Evolutionary conservation across 257 asterid species (phyloP), one percentile per base, ranked within the genome.

Genomic region (Solanum tacnaense): DNA sequence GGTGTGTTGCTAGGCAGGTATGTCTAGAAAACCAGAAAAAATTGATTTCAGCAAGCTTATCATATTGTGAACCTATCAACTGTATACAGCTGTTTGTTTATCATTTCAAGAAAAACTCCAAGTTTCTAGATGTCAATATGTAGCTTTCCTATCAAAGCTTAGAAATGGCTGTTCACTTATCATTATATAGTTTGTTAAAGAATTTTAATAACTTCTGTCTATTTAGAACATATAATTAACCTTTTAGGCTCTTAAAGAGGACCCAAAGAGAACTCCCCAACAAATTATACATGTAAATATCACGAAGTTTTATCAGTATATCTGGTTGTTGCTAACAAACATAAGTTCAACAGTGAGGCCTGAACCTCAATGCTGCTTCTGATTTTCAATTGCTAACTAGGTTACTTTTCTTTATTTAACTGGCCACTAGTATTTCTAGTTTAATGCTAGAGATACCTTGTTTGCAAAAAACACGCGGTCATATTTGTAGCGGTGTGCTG

Each of bases 401-500:
- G 7, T 23, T 34, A 16, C n/a, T 13, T n/a, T 21, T 36, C 8
- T 56, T 5, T 5, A 65, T 44, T 32, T 79, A 7, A 49, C 23
- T 65, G 13, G 31, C 70, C 49, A 49, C 46, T 82, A 29, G 7
- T 3, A n/a, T 34, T 32, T 35, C 68, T 39, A 25, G 6, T 38
- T 16, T 32, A 60, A 65, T 72, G 83, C n/a, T 75, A 36, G 82
- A 85, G 39, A 25, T 91, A 96, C 99, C 98, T 94, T 89, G 92
- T 94, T 96, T 23, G 93, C 52, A 84, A 96, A 96, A 92, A 96
- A 95, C 27, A 96, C 88, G 9, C 99, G 98, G 29, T 93, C 92
- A 9, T 92, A 88, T 36, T 91, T 89, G 89, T 94, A 96, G 4
- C 94, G 95, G 27, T 88, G 92, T 1, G 87, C 83, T 5, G 99